Conservation (phyloP, 2,329 filamentous ascomycete genomes). For the Mollisiaceae sp. region DNA sequence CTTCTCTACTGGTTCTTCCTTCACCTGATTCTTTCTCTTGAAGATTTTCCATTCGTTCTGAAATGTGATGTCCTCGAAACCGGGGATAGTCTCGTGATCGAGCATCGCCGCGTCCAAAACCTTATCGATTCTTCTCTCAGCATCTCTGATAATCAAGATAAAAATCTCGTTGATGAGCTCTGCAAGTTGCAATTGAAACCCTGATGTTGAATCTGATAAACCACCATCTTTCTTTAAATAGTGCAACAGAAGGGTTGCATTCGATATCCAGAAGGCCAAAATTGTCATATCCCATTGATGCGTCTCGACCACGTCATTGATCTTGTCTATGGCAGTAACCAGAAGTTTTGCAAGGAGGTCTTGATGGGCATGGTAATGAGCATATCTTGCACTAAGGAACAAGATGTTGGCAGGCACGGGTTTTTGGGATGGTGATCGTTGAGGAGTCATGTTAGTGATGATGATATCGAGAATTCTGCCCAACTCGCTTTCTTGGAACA, state of each 20-base stretch:
- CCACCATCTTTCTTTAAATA: conserved; percentile 95
- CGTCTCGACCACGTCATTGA: conserved; percentile 93
- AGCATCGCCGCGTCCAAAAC: conserved; percentile 92
- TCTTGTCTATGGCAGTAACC: conserved; percentile 88
- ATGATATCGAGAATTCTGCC: conserved; percentile 92
- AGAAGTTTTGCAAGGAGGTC: conserved; percentile 84
- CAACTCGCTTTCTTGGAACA: conserved; percentile 94
- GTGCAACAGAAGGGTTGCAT: conserved; percentile 91
- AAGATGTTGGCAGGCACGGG: conserved; percentile 97
- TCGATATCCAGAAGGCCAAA: conserved; percentile 97
- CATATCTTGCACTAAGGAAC: conserved; percentile 93
- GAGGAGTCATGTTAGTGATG: conserved; percentile 97
- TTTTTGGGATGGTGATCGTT: conserved; percentile 94
- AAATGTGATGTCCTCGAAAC: conserved; percentile 95
- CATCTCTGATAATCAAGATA: conserved; percentile 94
- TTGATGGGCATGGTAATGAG: conserved; percentile 90
- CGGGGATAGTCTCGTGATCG: conserved; percentile 96
- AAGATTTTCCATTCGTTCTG: conserved; percentile 99
- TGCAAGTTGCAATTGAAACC: conserved; percentile 91
- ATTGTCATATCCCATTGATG: conserved; percentile 99
- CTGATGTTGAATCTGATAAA: conserved; percentile 77
- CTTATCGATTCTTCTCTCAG: conserved; percentile 94
- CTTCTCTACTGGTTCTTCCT: conserved; percentile 89
- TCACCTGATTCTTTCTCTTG: conserved; percentile 86
- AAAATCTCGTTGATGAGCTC: conserved; percentile 99